Evolutionary conservation across 192 early-diverging fungal species (phyloP), one percentile per base, ranked within the genome.

Genomic region (Phlyctochytrium bullatum): DNA sequence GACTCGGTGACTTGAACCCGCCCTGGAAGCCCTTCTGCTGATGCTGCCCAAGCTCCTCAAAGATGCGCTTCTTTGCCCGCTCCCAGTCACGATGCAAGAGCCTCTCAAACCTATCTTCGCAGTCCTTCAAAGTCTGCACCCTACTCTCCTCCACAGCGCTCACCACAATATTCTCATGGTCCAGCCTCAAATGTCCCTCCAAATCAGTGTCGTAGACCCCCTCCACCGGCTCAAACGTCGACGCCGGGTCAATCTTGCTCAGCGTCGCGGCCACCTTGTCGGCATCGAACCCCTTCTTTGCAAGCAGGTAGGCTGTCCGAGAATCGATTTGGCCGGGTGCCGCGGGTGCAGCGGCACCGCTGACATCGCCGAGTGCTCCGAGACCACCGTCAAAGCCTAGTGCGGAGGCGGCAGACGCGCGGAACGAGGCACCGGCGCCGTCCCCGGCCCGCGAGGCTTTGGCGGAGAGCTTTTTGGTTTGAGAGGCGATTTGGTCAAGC

Each of bases 401-500:
- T 23, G n/a, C 25, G 16, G n/a, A 0, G 16, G 73, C 60, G 2
- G 75, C 76, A 30, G 77, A 50, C 71, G 63, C 25, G 74, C 50
- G 34, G 47, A 34, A 76, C 75, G 2, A 72, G 65, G 1, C 68
- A n/a, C n/a, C n/a, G 53, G 20, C 62, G 57, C 6, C 78, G 59
- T 23, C 31, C n/a, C 52, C 63, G 2, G 70, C 66, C 25, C 52
- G 59, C 16, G 61, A 67, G 3, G 64, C 47, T 59, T 73, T 64
- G 67, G 65, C 23, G 23, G 50, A 62, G 52, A 69, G 72, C 31
- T 32, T 25, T 35, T 1, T 73, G 6, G 93, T 91, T 60, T 93
- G 89, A 16, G 86, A 74, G 67, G 92, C 92, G 58, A 98, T 93
- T 81, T 96, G 90, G 75, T 88, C 88, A 25, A 98, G 83, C 52